Percentiles rank a stretch among this genome's conserved stretches.
These are phyloP conservation scores for Solanum chacoense DNA, from an alignment of 305 asterid genomes.

Conservation along the genomic window DNA sequence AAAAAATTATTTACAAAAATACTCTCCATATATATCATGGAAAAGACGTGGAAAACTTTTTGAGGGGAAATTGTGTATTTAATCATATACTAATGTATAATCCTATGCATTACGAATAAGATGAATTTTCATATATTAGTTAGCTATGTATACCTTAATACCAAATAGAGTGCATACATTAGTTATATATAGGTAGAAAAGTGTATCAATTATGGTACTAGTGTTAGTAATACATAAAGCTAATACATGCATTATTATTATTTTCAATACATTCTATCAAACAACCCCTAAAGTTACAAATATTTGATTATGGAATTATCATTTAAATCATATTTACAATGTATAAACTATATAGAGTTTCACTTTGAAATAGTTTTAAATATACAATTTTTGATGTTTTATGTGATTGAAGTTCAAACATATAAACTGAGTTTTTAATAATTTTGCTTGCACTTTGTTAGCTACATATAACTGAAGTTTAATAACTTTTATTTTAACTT, in stretches of 20 bases:
- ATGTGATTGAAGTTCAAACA: not conserved
- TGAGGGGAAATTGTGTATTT: too few relatives aligned
- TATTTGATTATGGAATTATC: too few relatives aligned
- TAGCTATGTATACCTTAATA: not conserved
- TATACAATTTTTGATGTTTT: not conserved
- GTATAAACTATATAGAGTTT: not conserved
- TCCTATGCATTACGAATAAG: not conserved
- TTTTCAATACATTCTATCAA: not conserved
- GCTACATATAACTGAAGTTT: not conserved
- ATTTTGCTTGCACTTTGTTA: not conserved
- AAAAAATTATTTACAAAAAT: too few relatives aligned
- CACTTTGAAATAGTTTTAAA: not conserved
- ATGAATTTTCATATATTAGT: not conserved
- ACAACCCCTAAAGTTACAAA: too few relatives aligned
- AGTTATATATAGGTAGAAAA: not conserved
- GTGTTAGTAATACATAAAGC: not conserved
- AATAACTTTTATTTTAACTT: not conserved
- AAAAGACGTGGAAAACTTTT: not conserved
- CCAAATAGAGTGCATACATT: not conserved
- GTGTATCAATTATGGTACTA: not conserved
- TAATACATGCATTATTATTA: too few relatives aligned
- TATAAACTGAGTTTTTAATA: not conserved
- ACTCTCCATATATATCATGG: not conserved
- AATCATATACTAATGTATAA: too few relatives aligned
- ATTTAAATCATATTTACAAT: not conserved